A percentile compares a stretch with the other conserved stretches of the same genome.
phyloP scores from a whole-genome alignment of 306 rosid genomes.

The Vigna reflexopilosa region DNA sequence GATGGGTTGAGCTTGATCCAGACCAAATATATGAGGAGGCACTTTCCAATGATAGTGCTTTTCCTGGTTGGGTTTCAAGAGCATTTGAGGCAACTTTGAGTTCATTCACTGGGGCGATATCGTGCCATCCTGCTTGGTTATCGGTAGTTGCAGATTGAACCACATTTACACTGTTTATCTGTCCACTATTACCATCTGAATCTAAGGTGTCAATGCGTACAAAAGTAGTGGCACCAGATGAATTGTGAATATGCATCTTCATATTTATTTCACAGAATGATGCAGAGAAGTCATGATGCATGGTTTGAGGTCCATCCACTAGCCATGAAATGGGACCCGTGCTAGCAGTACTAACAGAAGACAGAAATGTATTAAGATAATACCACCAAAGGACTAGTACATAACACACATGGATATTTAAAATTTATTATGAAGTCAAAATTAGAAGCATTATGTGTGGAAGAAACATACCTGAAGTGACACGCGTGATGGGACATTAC shows the following conservation, averaged over 20 bases:
- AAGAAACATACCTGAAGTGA: conserved; percentile 78
- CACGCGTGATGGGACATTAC: conserved; percentile 84
- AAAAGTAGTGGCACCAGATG: conserved; percentile 60
- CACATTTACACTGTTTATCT: conserved; percentile 38
- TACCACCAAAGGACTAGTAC: conserved; percentile 3
- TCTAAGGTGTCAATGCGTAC: conserved; percentile 67
- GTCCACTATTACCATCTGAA: conserved; percentile 44
- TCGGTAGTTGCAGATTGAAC: conserved; percentile 52
- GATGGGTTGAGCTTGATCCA: conserved; percentile 78
- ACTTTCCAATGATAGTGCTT: conserved; percentile 57
- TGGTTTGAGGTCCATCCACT: conserved; percentile 78
- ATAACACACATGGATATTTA: conserved; percentile 15
- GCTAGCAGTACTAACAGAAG: conserved; percentile 67
- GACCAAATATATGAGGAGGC: conserved; percentile 85
- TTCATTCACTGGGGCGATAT: conserved; percentile 64
- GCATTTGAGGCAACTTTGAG: conserved; percentile 65
- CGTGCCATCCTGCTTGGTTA: conserved; percentile 87
- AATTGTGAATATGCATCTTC: conserved; percentile 78
- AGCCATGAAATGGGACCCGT: conserved; percentile 88
- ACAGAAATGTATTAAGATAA: conserved; percentile 22
- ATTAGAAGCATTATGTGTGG: conserved; percentile 32
- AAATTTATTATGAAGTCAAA: conserved; percentile 31
- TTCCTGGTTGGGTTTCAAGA: conserved; percentile 50
- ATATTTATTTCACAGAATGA: conserved; percentile 77
- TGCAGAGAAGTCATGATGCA: conserved; percentile 74